A percentile compares a stretch with the other conserved stretches of the same genome.
phyloP scores from a whole-genome alignment of 2,329 filamentous ascomycete species.

The Penicillium sp. region DNA sequence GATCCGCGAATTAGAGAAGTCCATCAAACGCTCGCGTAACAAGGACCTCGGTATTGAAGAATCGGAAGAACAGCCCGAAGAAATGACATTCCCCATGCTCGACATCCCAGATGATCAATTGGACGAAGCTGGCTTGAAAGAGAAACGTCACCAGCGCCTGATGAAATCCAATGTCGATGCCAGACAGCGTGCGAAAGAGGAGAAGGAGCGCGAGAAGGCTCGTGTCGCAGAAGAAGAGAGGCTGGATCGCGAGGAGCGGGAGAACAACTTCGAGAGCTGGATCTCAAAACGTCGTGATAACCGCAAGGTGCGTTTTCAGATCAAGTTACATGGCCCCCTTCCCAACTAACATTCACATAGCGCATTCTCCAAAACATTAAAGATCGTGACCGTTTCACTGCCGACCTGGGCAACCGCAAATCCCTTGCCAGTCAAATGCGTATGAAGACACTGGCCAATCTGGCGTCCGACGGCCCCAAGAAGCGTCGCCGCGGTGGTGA shows the following conservation, averaged over 20 bases:
- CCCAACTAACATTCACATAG: conserved; percentile 35
- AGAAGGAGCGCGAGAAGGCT: conserved; percentile 91
- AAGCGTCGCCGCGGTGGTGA: conserved; percentile 88
- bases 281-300: conserved; percentile 77
- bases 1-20: conserved; percentile 86
- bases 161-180: conserved; percentile 96
- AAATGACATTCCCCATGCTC: conserved; percentile 82
- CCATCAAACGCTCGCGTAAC: conserved; percentile 84
- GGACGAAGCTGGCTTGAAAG: conserved; percentile 85
- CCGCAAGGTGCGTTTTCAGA: conserved; percentile 51
- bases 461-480: conserved; percentile 82
- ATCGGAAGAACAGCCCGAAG: conserved; percentile 71
- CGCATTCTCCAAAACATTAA: conserved; percentile 81
- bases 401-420: conserved; percentile 93
- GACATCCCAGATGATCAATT: conserved; percentile 89
- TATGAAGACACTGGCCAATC: conserved; percentile 97
- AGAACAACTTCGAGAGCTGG: conserved; percentile 84
- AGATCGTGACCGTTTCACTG: conserved; percentile 88
- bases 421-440: conserved; percentile 93
- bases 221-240: conserved; percentile 80
- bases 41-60: conserved; percentile 91
- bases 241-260: conserved; percentile 77
- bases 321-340: background rate
- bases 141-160: conserved; percentile 88
- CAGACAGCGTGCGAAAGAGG: conserved; percentile 86